Conservation (phyloP, 2,329 filamentous ascomycete species). For the Sclerotinia borealis region DNA sequence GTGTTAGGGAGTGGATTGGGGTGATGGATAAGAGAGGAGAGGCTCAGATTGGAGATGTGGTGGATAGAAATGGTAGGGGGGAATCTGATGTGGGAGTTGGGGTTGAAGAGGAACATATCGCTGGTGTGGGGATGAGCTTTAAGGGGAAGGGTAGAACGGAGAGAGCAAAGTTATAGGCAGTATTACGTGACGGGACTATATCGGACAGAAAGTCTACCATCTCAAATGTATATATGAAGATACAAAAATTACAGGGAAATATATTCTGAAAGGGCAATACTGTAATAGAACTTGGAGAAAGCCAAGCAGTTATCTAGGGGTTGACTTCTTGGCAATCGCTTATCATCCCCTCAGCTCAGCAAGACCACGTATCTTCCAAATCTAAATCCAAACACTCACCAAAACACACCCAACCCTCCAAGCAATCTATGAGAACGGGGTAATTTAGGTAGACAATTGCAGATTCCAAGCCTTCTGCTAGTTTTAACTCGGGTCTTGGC, state of each 20-base stretch:
- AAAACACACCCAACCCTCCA: too few relatives aligned
- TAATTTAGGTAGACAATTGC: neutral
- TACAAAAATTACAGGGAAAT: too few relatives aligned
- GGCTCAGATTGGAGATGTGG: neutral
- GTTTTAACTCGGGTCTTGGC: neutral
- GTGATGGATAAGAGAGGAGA: neutral
- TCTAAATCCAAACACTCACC: neutral
- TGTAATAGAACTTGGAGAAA: too few relatives aligned
- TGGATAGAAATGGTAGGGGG: neutral
- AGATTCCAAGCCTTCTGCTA: neutral
- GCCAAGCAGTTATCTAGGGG: neutral
- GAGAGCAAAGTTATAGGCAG: neutral
- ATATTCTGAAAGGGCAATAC: too few relatives aligned
- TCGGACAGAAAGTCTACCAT: neutral
- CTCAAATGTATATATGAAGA: neutral
- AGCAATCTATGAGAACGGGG: too few relatives aligned
- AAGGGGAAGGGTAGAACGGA: neutral
- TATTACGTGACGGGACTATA: neutral
- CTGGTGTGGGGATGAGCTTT: neutral
- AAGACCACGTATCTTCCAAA: too few relatives aligned
- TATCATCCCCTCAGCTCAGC: too few relatives aligned
- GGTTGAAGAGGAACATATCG: neutral
- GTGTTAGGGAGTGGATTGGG: slow-evolving; percentile 24
- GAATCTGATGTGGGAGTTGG: neutral
- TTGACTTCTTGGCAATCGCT: too few relatives aligned